These are phyloP conservation scores for Candida berthetii DNA, from an alignment of 805 yeast species.

Conservation along the genomic window DNA sequence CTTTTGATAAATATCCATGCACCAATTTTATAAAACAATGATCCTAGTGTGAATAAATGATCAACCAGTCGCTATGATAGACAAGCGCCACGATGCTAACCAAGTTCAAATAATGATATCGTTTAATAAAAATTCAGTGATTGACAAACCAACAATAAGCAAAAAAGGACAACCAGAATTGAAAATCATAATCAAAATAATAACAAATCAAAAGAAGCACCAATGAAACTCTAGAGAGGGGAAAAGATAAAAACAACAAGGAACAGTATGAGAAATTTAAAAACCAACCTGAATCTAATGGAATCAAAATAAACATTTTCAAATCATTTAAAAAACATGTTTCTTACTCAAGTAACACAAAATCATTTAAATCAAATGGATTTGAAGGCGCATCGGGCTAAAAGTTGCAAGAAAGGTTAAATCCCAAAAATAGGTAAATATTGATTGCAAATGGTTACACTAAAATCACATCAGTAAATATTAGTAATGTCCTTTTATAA, in stretches of 20 bases:
- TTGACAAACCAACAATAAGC: background rate
- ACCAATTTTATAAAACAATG: too few relatives aligned
- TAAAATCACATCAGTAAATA: too few relatives aligned
- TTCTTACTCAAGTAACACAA: constrained; percentile 16
- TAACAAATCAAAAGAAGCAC: background rate
- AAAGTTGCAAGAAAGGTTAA: constrained; percentile 6
- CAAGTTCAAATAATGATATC: background rate
- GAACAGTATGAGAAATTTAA: background rate
- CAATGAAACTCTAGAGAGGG: background rate
- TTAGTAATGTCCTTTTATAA: constrained; percentile 6
- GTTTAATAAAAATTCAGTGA: too few relatives aligned
- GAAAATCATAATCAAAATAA: too few relatives aligned
- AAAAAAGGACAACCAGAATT: background rate
- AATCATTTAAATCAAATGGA: constrained; percentile 23
- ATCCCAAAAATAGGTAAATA: background rate
- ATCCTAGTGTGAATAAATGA: background rate
- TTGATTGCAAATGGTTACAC: background rate
- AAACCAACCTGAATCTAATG: too few relatives aligned
- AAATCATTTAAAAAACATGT: background rate
- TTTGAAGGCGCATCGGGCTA: constrained; percentile 27
- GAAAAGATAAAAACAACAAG: background rate
- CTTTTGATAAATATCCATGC: too few relatives aligned
- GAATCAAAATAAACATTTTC: too few relatives aligned
- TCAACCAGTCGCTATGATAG: constrained; percentile 16
- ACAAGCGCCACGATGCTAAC: constrained; percentile 19